A percentile compares a stretch with the other conserved stretches of the same genome.
Conservation (phyloP, 2,329 filamentous ascomycete genomes). For the Diplodia intermedia region DNA sequence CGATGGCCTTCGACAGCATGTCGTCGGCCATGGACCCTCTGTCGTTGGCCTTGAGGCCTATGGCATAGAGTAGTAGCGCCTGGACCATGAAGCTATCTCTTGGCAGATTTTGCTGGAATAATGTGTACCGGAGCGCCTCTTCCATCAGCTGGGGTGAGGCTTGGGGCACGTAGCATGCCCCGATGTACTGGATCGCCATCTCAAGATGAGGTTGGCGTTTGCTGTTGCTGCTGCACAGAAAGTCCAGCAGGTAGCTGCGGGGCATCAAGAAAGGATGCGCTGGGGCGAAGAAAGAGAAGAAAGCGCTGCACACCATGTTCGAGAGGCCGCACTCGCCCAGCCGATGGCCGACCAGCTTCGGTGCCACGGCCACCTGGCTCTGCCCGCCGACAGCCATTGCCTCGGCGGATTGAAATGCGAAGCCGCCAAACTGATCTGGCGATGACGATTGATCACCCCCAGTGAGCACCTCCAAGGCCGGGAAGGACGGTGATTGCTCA, state of each 20-base stretch:
- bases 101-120: slow-evolving; percentile 43
- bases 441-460: not conserved
- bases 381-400: not conserved
- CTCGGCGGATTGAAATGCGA: not conserved
- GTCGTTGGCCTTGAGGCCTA: slow-evolving; percentile 78
- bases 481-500: slow-evolving; percentile 15
- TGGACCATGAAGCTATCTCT: slow-evolving; percentile 69
- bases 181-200: slow-evolving; percentile 64
- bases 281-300: slow-evolving; percentile 61
- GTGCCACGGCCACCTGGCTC: slow-evolving; percentile 2
- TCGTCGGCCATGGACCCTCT: slow-evolving; percentile 72
- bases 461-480: slow-evolving; percentile 13
- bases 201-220: slow-evolving; percentile 53
- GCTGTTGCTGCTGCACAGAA: slow-evolving; percentile 47
- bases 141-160: slow-evolving; percentile 55
- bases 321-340: not conserved
- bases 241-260: slow-evolving; percentile 48
- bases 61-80: slow-evolving; percentile 75
- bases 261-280: slow-evolving; percentile 65
- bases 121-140: slow-evolving; percentile 44
- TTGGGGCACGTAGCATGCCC: slow-evolving; percentile 60
- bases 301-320: slow-evolving; percentile 47
- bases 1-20: slow-evolving; percentile 71
- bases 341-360: not conserved
- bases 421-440: not conserved